Conservation (phyloP, 2,329 filamentous ascomycete species). For the Dothistroma pini region DNA sequence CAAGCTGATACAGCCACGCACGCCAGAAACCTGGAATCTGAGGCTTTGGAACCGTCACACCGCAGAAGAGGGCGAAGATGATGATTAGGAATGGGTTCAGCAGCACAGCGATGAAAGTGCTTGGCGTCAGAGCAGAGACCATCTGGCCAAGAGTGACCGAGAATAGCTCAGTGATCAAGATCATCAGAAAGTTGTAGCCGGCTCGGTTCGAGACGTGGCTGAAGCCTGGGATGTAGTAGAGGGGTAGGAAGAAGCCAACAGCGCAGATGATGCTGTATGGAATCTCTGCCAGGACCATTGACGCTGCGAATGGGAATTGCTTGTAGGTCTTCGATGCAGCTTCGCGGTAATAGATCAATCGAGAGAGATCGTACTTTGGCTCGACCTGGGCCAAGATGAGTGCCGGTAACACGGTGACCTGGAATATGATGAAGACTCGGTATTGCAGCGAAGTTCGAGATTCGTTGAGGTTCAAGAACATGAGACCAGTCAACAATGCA, state of each 20-base stretch:
- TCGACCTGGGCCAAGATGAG: conserved; percentile 82
- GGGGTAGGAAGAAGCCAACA: conserved; percentile 72
- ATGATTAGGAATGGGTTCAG: conserved; percentile 81
- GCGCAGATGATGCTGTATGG: conserved; percentile 80
- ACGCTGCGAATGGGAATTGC: conserved; percentile 70
- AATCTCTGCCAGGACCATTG: conserved; percentile 78
- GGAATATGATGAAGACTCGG: conserved; percentile 86
- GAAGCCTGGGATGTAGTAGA: conserved; percentile 83
- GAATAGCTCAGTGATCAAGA: conserved; percentile 80
- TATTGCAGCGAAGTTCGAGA: conserved; percentile 76
- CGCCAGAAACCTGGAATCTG: conserved; percentile 78
- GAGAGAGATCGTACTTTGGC: conserved; percentile 74
- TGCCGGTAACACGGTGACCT: conserved; percentile 77
- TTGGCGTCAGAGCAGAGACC: conserved; percentile 72
- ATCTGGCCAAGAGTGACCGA: conserved; percentile 75
- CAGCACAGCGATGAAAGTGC: conserved; percentile 72
- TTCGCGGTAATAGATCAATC: conserved; percentile 82
- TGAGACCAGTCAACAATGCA: conserved; percentile 72
- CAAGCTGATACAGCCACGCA: conserved; percentile 75
- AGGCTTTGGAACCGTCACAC: conserved; percentile 74
- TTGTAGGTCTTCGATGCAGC: conserved; percentile 82
- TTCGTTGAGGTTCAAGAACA: conserved; percentile 73
- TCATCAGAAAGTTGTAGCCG: conserved; percentile 82
- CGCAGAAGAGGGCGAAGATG: conserved; percentile 80
- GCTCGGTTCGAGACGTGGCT: conserved; percentile 60